Percentiles rank a stretch among this genome's conserved stretches.
Conservation (phyloP, 352 stramenopile genomes). For the Globisporangium perplexum region DNA sequence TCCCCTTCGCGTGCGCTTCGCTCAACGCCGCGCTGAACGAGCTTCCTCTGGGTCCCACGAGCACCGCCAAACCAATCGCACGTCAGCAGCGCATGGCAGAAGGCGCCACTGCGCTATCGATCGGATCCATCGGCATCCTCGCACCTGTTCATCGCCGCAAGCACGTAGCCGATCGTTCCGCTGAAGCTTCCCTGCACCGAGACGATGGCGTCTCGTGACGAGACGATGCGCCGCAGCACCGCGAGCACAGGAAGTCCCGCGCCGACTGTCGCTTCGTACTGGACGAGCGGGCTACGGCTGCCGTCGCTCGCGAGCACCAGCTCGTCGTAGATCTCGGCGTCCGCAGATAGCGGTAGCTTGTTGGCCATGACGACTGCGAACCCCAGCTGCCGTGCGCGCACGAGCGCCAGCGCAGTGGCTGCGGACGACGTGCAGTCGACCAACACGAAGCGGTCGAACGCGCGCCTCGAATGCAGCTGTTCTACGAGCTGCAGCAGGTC, state of each 20-base stretch:
- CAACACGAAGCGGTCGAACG: conserved; percentile 15
- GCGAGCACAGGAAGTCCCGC: conserved; percentile 55
- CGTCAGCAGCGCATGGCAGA: no score
- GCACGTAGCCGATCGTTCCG: conserved; percentile 59
- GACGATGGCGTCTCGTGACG: conserved; percentile 37
- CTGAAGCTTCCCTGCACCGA: conserved; percentile 49
- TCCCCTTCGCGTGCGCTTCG: conserved; percentile 39
- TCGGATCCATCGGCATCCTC: not conserved
- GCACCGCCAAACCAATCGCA: no score
- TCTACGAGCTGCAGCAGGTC: conserved; percentile 8
- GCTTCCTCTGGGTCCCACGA: conserved; percentile 13
- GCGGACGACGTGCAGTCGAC: conserved; percentile 25
- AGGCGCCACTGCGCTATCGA: no score
- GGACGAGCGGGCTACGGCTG: conserved; percentile 15
- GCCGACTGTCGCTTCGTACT: conserved; percentile 57
- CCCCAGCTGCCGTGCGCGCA: conserved; percentile 14
- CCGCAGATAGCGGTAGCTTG: conserved; percentile 38
- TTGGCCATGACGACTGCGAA: conserved; percentile 42
- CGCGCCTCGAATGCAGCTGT: conserved; percentile 4
- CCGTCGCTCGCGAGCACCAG: conserved; percentile 16
- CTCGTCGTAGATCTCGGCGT: conserved; percentile 25
- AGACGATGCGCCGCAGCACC: conserved; percentile 41
- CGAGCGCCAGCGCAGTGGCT: conserved; percentile 14
- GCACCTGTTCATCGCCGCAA: conserved; percentile 28
- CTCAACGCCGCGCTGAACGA: conserved; percentile 43